Evolutionary conservation across 169 alveolate genomes (phyloP), one percentile per base, ranked within the genome.

Genomic region (Pseudocohnilembus persalinus): DNA sequence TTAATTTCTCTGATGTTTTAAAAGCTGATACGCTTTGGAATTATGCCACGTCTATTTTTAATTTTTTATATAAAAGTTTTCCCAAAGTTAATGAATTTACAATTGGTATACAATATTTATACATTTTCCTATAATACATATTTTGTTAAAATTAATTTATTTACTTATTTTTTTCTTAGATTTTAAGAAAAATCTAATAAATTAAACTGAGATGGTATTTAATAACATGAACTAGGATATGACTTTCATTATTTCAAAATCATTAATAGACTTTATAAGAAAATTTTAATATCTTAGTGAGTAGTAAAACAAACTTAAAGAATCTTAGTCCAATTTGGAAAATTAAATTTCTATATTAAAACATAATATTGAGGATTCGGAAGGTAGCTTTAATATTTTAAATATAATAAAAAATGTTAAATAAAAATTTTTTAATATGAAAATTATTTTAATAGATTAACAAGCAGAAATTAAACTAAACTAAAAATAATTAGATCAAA

Each of bases 51-150:
- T 34, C 35, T 64, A 49, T 79, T 72, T 79, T 79, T 29, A 79
- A 79, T n/a, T 34, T 79, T 0, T 29, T 79, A n/a, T 79, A 79
- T 29, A 34, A 63, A 79, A 75, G 84, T 0, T 49, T 79, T 74
- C 84, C 84, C 25, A 79, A 79, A 64, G 27, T 79, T 28, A 79
- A 79, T 29, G 84, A 79, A 49, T 79, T 79, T 29, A 79, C 84
- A 0, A 49, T 79, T 49, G 84, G 68, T 49, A 49, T 11, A 49
- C n/a, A n/a, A n/a, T n/a, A n/a, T 49, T 4, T 11, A 49, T 49
- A 20, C 4, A 49, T 49, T 4, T 11, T 49, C 4, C 4, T 20
- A 11, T 49, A 11, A 49, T 49, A 49, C 68, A 49, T 11, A 49
- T 49, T 4, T 11, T 49, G 4, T 49, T 11, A 11, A 49, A 49